These are phyloP conservation scores for Suhomyces choctaworum DNA, from an alignment of 1,139 yeast genomes.

Conservation along the genomic window DNA sequence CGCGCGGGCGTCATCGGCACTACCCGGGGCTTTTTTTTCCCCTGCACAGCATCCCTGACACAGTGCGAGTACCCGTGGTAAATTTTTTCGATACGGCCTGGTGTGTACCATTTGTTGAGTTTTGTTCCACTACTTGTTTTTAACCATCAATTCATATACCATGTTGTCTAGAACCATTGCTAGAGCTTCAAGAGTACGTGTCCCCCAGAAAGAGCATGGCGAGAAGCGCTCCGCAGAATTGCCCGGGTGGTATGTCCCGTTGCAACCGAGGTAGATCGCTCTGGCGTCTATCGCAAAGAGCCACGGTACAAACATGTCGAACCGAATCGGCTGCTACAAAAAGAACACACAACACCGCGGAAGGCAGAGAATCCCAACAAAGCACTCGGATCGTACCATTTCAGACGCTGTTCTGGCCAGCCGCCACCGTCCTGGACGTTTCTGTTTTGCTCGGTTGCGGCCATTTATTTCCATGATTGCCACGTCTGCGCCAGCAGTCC, in stretches of 20 bases:
- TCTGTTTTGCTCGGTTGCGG: too few relatives aligned
- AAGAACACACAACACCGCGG: conserved; percentile 1
- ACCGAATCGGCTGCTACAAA: too few relatives aligned
- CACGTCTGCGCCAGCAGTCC: too few relatives aligned
- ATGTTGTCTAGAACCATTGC: conserved; percentile 46
- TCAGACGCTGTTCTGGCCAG: neutral
- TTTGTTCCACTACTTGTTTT: conserved; percentile 9
- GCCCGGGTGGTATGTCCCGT: too few relatives aligned
- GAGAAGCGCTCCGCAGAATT: too few relatives aligned
- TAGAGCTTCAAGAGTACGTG: conserved; percentile 49
- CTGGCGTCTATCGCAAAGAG: too few relatives aligned
- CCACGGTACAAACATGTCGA: too few relatives aligned
- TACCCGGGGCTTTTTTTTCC: conserved; percentile 6
- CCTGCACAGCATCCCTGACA: conserved; percentile 11
- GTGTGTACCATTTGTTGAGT: conserved; percentile 5
- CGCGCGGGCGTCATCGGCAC: conserved; percentile 5
- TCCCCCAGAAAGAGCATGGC: too few relatives aligned
- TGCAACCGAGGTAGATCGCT: too few relatives aligned
- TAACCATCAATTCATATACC: conserved; percentile 12
- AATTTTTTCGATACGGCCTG: conserved; percentile 14
- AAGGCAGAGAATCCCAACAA: neutral
- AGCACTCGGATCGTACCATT: too few relatives aligned
- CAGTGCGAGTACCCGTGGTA: conserved; percentile 13
- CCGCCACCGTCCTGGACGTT: neutral
- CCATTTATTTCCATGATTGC: too few relatives aligned